Conservation (phyloP, 208 protist species). For the Wallacemonas sp. region DNA sequence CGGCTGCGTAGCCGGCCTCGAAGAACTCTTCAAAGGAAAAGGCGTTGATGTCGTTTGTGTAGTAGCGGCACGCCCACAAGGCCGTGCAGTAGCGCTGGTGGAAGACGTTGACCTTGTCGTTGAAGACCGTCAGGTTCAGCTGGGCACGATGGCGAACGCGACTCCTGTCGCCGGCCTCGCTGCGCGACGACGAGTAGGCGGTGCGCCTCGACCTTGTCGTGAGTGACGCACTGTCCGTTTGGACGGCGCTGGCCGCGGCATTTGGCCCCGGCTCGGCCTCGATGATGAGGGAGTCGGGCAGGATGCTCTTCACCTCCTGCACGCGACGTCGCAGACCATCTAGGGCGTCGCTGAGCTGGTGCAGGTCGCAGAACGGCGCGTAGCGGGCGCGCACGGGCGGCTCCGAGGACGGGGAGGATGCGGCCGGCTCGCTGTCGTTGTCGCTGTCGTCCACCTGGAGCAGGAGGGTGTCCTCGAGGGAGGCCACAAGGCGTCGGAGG, state of each 20-base stretch:
- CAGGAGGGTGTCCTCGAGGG: constrained; percentile 20
- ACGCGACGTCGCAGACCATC: constrained; percentile 1
- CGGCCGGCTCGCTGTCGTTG: no score
- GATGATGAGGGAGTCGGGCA: constrained; percentile 15
- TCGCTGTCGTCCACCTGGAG: constrained; percentile 24
- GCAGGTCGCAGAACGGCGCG: background rate
- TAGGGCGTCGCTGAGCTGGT: constrained; percentile 1
- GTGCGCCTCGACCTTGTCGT: background rate
- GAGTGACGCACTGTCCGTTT: background rate
- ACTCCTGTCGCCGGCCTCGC: background rate
- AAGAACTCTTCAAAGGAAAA: constrained; percentile 20
- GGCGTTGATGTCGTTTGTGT: constrained; percentile 23
- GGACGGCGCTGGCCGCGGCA: background rate
- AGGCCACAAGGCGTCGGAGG: constrained; percentile 18
- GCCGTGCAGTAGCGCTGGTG: constrained; percentile 48
- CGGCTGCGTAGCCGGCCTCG: constrained; percentile 16
- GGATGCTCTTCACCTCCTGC: constrained; percentile 14
- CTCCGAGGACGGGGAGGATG: no score
- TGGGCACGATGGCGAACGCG: background rate
- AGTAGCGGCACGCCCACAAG: constrained; percentile 32
- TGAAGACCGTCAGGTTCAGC: constrained; percentile 59
- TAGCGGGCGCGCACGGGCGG: no score
- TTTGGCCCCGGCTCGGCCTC: background rate
- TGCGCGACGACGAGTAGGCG: background rate
- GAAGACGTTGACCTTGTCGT: constrained; percentile 59